A percentile compares a stretch with the other conserved stretches of the same genome.
phyloP scores from a whole-genome alignment of 441 rosid species.

The Mallotus japonicus region DNA sequence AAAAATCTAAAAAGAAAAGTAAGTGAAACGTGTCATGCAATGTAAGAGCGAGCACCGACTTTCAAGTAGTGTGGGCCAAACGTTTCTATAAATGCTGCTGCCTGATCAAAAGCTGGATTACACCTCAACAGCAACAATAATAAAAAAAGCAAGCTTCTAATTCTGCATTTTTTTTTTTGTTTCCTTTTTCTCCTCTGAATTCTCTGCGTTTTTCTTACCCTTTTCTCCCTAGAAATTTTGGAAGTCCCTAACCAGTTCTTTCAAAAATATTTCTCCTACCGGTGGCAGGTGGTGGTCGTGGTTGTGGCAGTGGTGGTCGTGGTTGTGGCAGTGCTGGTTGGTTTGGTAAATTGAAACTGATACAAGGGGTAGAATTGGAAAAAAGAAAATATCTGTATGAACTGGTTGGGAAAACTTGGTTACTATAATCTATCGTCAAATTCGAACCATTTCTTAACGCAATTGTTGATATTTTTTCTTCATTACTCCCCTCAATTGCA shows the following conservation, averaged over 20 bases:
- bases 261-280: too few species aligned
- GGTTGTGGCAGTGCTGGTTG: not conserved
- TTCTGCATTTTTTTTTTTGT: not conserved
- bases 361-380: constrained; percentile 23
- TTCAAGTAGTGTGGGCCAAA: not conserved
- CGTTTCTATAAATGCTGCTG: constrained; percentile 2
- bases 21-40: not conserved
- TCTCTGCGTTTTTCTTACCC: not conserved
- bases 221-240: not conserved
- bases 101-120: not conserved
- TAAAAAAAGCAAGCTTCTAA: not conserved
- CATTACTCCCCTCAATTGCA: constrained; percentile 70
- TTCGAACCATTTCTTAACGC: constrained; percentile 60
- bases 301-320: not conserved
- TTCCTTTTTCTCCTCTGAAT: not conserved
- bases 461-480: constrained; percentile 60
- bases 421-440: constrained; percentile 39
- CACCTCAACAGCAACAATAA: too few species aligned
- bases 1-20: not conserved
- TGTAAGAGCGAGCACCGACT: not conserved
- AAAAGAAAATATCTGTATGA: constrained; percentile 60
- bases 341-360: not conserved
- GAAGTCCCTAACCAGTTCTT: not conserved
- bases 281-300: too few species aligned
- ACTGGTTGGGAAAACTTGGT: constrained; percentile 69